Conservation (phyloP, 140 eudicot species). For the Ambrosia hybrid region DNA sequence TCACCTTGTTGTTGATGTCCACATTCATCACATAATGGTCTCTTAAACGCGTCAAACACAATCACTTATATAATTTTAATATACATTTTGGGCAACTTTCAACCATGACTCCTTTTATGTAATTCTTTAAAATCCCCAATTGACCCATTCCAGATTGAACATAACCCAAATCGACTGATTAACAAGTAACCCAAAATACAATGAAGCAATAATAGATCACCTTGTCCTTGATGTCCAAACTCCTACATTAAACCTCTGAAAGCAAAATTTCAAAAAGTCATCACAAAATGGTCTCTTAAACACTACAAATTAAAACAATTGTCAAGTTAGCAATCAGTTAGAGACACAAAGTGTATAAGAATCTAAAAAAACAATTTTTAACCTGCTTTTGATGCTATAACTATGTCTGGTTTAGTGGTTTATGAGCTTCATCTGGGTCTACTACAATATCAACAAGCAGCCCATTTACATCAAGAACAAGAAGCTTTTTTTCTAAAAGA, state of each 20-base stretch:
- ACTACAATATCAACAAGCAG: slow-evolving; percentile 60
- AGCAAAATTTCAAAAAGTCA: slow-evolving; percentile 83
- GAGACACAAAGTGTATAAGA: neutral
- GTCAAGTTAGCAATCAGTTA: slow-evolving; percentile 23
- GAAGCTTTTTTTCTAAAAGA: slow-evolving; percentile 27
- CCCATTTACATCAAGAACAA: slow-evolving; percentile 81
- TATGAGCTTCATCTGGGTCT: slow-evolving; percentile 27
- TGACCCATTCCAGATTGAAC: neutral
- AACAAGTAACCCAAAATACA: slow-evolving; percentile 2
- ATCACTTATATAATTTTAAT: neutral
- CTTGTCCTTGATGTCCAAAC: slow-evolving; percentile 85
- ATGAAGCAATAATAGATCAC: slow-evolving; percentile 31
- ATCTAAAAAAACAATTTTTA: slow-evolving; percentile 15
- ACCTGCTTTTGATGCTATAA: slow-evolving; percentile 71
- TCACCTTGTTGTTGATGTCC: slow-evolving; percentile 82
- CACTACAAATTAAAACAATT: slow-evolving; percentile 39
- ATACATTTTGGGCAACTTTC: slow-evolving; percentile 4
- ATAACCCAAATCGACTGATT: neutral
- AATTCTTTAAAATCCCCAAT: neutral
- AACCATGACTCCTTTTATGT: neutral
- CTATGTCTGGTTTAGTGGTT: slow-evolving; percentile 45
- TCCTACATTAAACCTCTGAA: slow-evolving; percentile 74
- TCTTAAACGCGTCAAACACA: too few species aligned
- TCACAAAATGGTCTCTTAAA: slow-evolving; percentile 86
- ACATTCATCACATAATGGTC: slow-evolving; percentile 30